Conservation (phyloP, 2,329 filamentous ascomycete genomes). For the Aspergillus sp. region DNA sequence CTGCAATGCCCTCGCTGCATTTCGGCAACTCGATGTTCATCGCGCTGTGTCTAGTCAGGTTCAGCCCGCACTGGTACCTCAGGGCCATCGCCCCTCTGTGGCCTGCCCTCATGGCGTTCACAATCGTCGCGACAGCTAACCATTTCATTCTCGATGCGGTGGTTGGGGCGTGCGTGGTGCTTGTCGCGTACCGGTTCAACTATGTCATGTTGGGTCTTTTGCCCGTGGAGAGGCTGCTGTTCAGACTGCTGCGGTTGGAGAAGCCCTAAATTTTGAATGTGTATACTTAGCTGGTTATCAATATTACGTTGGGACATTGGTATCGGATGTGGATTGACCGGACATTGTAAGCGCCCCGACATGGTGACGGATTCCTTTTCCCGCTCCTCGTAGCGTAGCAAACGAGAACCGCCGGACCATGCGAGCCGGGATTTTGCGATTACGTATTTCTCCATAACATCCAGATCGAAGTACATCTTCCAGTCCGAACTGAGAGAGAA, state of each 20-base stretch:
- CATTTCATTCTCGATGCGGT: conserved; percentile 68
- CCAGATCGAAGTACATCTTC: too few species aligned
- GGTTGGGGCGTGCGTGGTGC: conserved; percentile 52
- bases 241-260: conserved; percentile 22
- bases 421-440: too few species aligned
- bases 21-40: conserved; percentile 42
- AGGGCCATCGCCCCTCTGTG: conserved; percentile 42
- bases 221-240: conserved; percentile 22
- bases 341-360: neutral
- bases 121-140: conserved; percentile 68
- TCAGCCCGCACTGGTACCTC: conserved; percentile 43
- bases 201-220: conserved; percentile 22
- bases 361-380: neutral
- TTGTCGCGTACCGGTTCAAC: conserved; percentile 23
- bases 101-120: conserved; percentile 48
- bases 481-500: too few species aligned
- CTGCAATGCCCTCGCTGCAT: conserved; percentile 52
- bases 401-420: neutral
- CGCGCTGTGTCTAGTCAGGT: conserved; percentile 32
- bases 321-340: too few species aligned
- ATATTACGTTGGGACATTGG: neutral
- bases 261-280: conserved; percentile 18
- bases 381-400: neutral
- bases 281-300: neutral
- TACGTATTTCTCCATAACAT: too few species aligned